Percentiles rank a stretch among this genome's conserved stretches.
phyloP scores from a whole-genome alignment of 2,329 filamentous ascomycete genomes.

The Zasmidium cellare region DNA sequence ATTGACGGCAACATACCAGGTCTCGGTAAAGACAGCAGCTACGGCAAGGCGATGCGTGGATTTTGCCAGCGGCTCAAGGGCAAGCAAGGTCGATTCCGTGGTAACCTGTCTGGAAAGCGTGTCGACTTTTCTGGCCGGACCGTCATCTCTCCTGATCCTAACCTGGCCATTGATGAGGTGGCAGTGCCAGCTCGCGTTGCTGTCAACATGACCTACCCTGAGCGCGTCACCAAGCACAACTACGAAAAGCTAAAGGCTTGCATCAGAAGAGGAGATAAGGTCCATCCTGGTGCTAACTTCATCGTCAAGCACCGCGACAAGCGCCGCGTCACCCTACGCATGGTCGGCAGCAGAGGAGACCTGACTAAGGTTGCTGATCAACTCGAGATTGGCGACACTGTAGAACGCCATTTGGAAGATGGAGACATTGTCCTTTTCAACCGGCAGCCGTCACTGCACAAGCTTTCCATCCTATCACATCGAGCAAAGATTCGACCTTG shows the following conservation, averaged over 20 bases:
- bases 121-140: conserved; percentile 97
- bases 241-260: conserved; percentile 75
- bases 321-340: conserved; percentile 71
- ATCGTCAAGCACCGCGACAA: conserved; percentile 71
- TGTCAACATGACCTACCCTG: conserved; percentile 93
- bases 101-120: conserved; percentile 95
- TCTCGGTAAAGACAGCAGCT: conserved; percentile 75
- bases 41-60: conserved; percentile 85
- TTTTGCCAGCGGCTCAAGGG: conserved; percentile 96
- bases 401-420: conserved; percentile 93
- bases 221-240: conserved; percentile 82
- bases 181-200: conserved; percentile 90
- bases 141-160: conserved; percentile 96
- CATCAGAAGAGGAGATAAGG: conserved; percentile 71
- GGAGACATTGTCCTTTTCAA: conserved; percentile 97
- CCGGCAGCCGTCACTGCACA: conserved; percentile 94
- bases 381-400: conserved; percentile 79
- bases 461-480: conserved; percentile 97
- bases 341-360: conserved; percentile 48
- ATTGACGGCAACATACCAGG: conserved; percentile 96
- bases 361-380: conserved; percentile 70
- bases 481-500: conserved; percentile 90
- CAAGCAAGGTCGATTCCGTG: conserved; percentile 95
- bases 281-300: conserved; percentile 86
- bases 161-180: conserved; percentile 89